These are phyloP conservation scores for Lasiodiplodia theobromae DNA, from an alignment of 2,329 filamentous ascomycete genomes.

Conservation along the genomic window DNA sequence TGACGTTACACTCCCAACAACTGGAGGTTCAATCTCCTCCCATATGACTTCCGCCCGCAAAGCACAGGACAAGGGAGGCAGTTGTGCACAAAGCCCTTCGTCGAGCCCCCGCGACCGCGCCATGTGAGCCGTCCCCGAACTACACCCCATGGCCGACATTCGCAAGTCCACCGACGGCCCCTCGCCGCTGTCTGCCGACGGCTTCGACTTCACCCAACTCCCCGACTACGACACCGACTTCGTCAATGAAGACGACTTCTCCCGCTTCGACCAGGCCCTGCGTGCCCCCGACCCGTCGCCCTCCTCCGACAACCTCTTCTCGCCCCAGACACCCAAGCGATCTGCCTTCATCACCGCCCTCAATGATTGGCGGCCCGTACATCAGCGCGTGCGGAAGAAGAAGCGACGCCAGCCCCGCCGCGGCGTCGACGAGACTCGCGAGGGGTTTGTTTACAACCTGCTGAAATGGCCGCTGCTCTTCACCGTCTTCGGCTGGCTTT, in stretches of 20 bases:
- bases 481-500: constrained; percentile 80
- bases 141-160: constrained; percentile 50
- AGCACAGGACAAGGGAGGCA: constrained; percentile 17
- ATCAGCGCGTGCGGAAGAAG: constrained; percentile 68
- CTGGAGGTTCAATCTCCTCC: neutral
- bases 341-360: constrained; percentile 80
- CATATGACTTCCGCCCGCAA: neutral
- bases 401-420: constrained; percentile 52
- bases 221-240: constrained; percentile 86
- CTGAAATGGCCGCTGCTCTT: constrained; percentile 92
- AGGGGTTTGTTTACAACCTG: constrained; percentile 87
- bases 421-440: constrained; percentile 86
- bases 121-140: constrained; percentile 14
- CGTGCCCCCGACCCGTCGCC: constrained; percentile 77
- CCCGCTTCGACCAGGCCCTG: constrained; percentile 81
- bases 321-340: constrained; percentile 52
- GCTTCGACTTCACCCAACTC: constrained; percentile 72
- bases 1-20: neutral
- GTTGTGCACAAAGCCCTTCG: constrained; percentile 12
- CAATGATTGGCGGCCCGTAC: constrained; percentile 94
- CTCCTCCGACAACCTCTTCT: constrained; percentile 62
- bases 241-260: constrained; percentile 73
- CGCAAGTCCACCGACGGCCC: constrained; percentile 58
- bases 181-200: constrained; percentile 67
- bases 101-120: neutral